A percentile compares a stretch with the other conserved stretches of the same genome.
phyloP scores from a whole-genome alignment of 1,139 yeast species.

The Debaryomycetaceae sp. region DNA sequence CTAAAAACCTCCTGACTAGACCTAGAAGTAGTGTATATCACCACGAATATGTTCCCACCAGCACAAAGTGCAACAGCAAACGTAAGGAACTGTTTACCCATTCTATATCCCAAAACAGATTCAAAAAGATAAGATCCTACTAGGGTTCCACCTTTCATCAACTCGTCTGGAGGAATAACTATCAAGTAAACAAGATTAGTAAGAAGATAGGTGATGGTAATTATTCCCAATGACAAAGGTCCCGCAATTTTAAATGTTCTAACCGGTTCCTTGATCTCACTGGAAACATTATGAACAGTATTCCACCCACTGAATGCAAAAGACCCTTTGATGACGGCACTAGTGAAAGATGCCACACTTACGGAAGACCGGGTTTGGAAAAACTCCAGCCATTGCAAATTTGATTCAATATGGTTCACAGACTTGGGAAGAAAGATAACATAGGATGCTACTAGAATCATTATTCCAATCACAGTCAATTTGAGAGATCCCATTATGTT shows the following conservation, averaged over 20 bases:
- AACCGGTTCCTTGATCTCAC: slow-evolving; percentile 58
- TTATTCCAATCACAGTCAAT: slow-evolving; percentile 42
- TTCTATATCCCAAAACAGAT: slow-evolving; percentile 47
- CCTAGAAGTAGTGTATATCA: slow-evolving; percentile 55
- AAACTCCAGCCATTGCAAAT: slow-evolving; percentile 33
- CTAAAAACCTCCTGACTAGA: slow-evolving; percentile 63
- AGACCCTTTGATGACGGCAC: slow-evolving; percentile 56
- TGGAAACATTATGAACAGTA: slow-evolving; percentile 57
- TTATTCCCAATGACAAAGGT: slow-evolving; percentile 47
- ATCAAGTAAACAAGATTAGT: slow-evolving; percentile 56
- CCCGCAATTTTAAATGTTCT: slow-evolving; percentile 60
- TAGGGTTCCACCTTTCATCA: slow-evolving; percentile 52
- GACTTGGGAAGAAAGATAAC: slow-evolving; percentile 42
- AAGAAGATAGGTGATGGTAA: slow-evolving; percentile 48
- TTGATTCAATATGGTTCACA: slow-evolving; percentile 39
- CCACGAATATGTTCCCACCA: slow-evolving; percentile 63
- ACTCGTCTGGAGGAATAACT: slow-evolving; percentile 51
- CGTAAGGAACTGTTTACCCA: slow-evolving; percentile 54
- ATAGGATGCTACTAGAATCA: slow-evolving; percentile 50
- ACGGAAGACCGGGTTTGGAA: slow-evolving; percentile 25
- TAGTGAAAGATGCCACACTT: slow-evolving; percentile 45
- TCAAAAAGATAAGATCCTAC: slow-evolving; percentile 58
- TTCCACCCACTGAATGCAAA: slow-evolving; percentile 67
- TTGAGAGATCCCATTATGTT: slow-evolving; percentile 57
- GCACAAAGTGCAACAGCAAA: slow-evolving; percentile 57